Evolutionary conservation across 768 basidiomycete species (phyloP), one percentile per base, ranked within the genome.

Genomic region (Hydnum rufescens): DNA sequence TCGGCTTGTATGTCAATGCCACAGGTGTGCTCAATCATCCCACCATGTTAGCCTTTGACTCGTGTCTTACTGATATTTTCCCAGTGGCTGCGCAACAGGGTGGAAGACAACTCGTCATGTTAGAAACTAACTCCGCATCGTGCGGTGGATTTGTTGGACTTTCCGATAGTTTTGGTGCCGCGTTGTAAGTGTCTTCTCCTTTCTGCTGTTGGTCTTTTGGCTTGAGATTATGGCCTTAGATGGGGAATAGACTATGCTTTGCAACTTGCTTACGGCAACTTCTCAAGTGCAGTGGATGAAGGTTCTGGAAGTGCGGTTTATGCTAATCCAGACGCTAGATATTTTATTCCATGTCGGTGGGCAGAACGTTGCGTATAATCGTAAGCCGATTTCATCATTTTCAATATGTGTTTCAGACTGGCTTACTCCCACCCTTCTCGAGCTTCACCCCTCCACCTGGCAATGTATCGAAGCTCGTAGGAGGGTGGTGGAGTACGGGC

Each of bases 81-180:
- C n/a, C 66, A 55, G 61, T 60, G 0, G 64, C 65, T 32, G 62
- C 64, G 1, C 70, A 73, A 57, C 6, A 4, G 22, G 57, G 58
- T 28, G 62, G 64, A 16, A 64, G 63, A 52, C 69, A 70, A 19
- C 62, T 80, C 31, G 58, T 78, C 51, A 79, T 82, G 77, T 71
- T 81, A 56, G 80, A 83, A 63, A 80, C 76, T 8, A 81, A 72
- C 57, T 68, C 71, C 4, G 74, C 72, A 0, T 69, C 68, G 46
- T 76, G 74, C 60, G 72, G 72, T 53, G 74, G 74, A n/a, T 74
- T 74, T 59, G 61, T 68, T 16, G 74, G 74, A 3, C 57, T 76
- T 52, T 70, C 67, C 34, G 71, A 74, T 57, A 66, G 65, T 34
- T 75, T 75, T 51, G 71, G 68, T 2, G 69, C 69, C 2, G 66